Evolutionary conservation across 2,329 filamentous ascomycete species (phyloP).

Genomic region (Alternaria tenuissima): DNA sequence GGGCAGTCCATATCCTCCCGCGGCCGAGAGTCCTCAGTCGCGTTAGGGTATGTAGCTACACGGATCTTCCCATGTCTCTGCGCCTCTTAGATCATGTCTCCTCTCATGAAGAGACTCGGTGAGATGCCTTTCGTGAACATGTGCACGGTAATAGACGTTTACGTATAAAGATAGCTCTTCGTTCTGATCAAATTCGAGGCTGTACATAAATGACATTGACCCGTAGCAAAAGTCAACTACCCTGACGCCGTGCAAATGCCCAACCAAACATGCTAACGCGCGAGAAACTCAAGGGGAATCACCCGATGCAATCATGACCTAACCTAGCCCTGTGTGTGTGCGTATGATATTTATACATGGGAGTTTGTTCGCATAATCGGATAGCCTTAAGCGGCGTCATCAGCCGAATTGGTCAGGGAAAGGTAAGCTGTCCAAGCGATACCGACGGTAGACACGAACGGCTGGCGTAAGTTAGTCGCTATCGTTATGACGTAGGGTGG

Average conservation of each 20-base stretch:
- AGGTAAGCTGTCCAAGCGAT: slow-evolving; percentile 98
- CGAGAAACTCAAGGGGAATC: slow-evolving; percentile 28
- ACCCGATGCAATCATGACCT: slow-evolving; percentile 17
- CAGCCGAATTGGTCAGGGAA: slow-evolving; percentile 86
- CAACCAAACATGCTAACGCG: slow-evolving; percentile 31
- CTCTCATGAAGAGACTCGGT: background rate
- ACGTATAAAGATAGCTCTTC: background rate
- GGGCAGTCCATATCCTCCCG: slow-evolving; percentile 28
- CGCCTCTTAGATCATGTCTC: slow-evolving; percentile 1
- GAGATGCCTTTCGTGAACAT: background rate
- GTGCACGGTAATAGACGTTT: background rate
- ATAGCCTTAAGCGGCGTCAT: slow-evolving; percentile 63
- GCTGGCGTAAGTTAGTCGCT: slow-evolving; percentile 61
- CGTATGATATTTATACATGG: slow-evolving; percentile 23
- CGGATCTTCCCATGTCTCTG: background rate
- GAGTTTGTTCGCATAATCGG: slow-evolving; percentile 17
- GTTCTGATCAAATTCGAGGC: slow-evolving; percentile 10
- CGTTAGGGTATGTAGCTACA: slow-evolving; percentile 4
- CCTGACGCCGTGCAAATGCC: slow-evolving; percentile 29
- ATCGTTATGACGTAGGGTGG: background rate
- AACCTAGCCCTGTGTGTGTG: slow-evolving; percentile 23
- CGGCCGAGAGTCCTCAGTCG: slow-evolving; percentile 30
- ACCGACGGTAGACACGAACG: slow-evolving; percentile 93
- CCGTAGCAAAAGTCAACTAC: slow-evolving; percentile 16
- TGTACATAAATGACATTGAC: slow-evolving; percentile 11